Conservation (phyloP, 345 rosid genomes). For the Nephelium lappaceum region DNA sequence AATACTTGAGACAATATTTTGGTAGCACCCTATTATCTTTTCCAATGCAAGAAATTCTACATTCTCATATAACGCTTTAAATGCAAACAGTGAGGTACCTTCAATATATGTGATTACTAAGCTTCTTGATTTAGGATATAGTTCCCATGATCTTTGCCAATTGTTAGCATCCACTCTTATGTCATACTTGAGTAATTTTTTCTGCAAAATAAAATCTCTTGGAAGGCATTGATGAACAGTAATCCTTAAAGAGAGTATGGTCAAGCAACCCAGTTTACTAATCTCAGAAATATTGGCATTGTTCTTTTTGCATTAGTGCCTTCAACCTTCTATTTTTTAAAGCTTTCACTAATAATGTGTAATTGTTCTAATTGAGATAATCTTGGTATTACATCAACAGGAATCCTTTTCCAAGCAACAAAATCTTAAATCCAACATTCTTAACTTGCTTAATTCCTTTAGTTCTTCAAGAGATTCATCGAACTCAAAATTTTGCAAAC, state of each 20-base stretch:
- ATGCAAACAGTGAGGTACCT: too few relatives aligned
- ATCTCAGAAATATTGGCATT: not conserved
- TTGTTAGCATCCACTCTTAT: too few relatives aligned
- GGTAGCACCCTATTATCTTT: not conserved
- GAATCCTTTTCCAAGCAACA: not conserved
- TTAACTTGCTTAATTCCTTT: not conserved
- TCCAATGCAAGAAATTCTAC: too few relatives aligned
- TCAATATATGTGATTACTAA: too few relatives aligned
- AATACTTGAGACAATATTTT: not conserved
- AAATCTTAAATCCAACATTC: not conserved
- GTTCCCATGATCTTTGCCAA: too few relatives aligned
- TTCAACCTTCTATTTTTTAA: not conserved
- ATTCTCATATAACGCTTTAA: too few relatives aligned
- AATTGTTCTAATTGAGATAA: not conserved
- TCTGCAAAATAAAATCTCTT: too few relatives aligned
- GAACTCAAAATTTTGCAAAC: not conserved
- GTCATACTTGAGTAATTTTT: too few relatives aligned
- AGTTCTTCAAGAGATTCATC: not conserved
- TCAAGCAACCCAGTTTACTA: too few relatives aligned
- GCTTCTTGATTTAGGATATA: too few relatives aligned
- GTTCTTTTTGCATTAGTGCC: not conserved
- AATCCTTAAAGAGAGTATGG: too few relatives aligned
- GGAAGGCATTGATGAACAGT: too few relatives aligned
- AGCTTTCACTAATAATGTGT: accelerated
- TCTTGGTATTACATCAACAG: not conserved